Evolutionary conservation across 1,284 basidiomycete genomes (phyloP).

Genomic region (Phenoliferia sp.): DNA sequence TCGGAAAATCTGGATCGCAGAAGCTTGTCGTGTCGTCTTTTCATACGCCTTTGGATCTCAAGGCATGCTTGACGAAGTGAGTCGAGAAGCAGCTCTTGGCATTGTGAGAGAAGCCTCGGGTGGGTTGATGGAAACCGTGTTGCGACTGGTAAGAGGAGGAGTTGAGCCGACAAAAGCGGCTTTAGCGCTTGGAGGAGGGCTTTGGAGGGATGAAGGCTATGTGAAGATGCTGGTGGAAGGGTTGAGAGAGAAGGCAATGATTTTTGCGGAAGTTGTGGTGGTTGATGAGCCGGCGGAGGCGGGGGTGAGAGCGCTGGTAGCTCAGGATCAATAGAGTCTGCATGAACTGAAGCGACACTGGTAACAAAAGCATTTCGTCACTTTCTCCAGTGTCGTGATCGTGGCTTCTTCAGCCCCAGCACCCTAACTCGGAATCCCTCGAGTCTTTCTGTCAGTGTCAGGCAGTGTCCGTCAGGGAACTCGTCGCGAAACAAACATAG

Average conservation of each 20-base stretch:
- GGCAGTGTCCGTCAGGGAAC: too few relatives aligned
- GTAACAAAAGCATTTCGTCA: too few relatives aligned
- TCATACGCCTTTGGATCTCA: conserved; percentile 12
- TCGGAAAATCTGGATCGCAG: conserved; percentile 38
- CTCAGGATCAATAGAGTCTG: background rate
- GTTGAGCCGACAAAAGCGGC: conserved; percentile 23
- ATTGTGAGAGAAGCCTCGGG: conserved; percentile 28
- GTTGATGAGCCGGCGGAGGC: conserved; percentile 35
- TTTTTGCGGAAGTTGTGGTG: conserved; percentile 29
- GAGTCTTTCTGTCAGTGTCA: too few relatives aligned
- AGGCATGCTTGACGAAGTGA: conserved; percentile 2
- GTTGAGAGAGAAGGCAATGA: conserved; percentile 21
- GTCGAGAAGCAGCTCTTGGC: conserved; percentile 15
- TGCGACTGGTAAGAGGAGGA: conserved; percentile 20
- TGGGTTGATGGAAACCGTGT: conserved; percentile 27
- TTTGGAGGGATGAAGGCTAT: conserved; percentile 35
- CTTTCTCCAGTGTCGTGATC: too few relatives aligned
- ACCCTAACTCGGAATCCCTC: too few relatives aligned
- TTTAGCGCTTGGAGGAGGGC: conserved; percentile 36
- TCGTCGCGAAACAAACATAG: too few relatives aligned
- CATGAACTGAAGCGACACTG: too few relatives aligned
- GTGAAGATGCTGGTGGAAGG: conserved; percentile 22
- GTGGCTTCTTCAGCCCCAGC: too few relatives aligned
- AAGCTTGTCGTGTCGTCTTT: conserved; percentile 35
- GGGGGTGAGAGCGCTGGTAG: conserved; percentile 27